Base-by-base conservation (phyloP, 106 monocot genomes). In the Dioscorea dumetorum region DNA sequence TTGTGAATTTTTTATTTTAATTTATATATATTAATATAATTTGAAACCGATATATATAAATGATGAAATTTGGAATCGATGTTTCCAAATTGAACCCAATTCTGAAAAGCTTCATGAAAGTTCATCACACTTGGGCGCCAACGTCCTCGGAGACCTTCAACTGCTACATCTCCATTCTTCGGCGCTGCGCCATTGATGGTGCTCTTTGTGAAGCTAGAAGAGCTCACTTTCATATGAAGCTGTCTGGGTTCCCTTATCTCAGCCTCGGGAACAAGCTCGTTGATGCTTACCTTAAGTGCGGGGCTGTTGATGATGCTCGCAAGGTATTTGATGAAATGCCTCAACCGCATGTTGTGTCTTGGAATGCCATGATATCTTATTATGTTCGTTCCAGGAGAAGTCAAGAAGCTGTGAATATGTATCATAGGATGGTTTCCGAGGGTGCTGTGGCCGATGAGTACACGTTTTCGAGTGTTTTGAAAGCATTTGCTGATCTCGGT, bases 311-410 rank as follows among this genome's bases (percentile, higher is more conserved):
- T 14, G 62, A 84, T 49, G 91, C 91, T 10, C 84, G 84, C 11
- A 14, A 67, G 52, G 57, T 91, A 79, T 87, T 91, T 48, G 91
- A 87, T 58, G 86, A 81, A 63, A 91, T 91, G 91, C 79, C 77
- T 48, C 65, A 69, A 19, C 78, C 79, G 13, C 87, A 91, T 51
- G 74, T 87, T 16, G 84, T 91, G 14, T 72, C 77, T 3, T 87
- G 87, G 84, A 91, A 87, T 73, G 66, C 81, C 56, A 69, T 91
- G 76, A 69, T 91, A 16, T 79, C 91, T 17, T 81, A 81, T 12
- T 87, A 79, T 58, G 48, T 77, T 21, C 75, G 73, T 22, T 51
- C 50, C 8, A 35, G 71, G 58, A 79, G 78, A 48, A 66, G 24
- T 53, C 7, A 28, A 7, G 83, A 91, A 16, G 87, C 87, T 41